These are phyloP conservation scores for Albifimbria verrucaria DNA, from an alignment of 2,329 filamentous ascomycete genomes.

Conservation along the genomic window DNA sequence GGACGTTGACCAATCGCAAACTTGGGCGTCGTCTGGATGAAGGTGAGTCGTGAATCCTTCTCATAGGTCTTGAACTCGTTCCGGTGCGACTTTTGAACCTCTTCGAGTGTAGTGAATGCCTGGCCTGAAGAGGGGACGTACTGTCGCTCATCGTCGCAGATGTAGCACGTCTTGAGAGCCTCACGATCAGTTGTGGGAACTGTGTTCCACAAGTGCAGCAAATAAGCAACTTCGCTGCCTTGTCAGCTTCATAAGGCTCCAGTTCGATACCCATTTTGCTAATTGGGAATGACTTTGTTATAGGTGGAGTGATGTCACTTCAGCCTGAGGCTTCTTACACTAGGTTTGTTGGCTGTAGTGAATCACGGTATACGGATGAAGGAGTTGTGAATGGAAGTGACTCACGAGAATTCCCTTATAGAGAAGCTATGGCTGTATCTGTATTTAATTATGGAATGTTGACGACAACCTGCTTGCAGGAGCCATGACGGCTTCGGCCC, in stretches of 20 bases:
- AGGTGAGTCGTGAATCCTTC: slow-evolving; percentile 41
- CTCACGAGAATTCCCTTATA: too few species aligned
- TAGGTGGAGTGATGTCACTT: background rate
- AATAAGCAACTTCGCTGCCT: slow-evolving; percentile 39
- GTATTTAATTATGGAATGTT: too few species aligned
- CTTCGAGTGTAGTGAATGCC: slow-evolving; percentile 59
- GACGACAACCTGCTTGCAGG: too few species aligned
- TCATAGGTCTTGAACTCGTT: slow-evolving; percentile 52
- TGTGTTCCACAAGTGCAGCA: slow-evolving; percentile 71
- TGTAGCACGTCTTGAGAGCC: slow-evolving; percentile 56
- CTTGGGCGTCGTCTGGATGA: slow-evolving; percentile 50
- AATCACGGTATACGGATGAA: too few species aligned
- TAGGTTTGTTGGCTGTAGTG: too few species aligned
- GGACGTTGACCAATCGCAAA: slow-evolving; percentile 74
- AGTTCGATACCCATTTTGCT: slow-evolving; percentile 12
- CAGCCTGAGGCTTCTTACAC: background rate
- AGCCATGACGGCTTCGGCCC: too few species aligned
- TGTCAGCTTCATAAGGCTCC: slow-evolving; percentile 18
- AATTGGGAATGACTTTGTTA: slow-evolving; percentile 1
- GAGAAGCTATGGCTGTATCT: too few species aligned
- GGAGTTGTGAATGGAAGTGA: too few species aligned
- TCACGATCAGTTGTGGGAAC: slow-evolving; percentile 42
- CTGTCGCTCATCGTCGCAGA: slow-evolving; percentile 73
- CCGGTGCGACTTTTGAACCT: slow-evolving; percentile 39
- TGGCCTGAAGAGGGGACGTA: slow-evolving; percentile 59